Evolutionary conservation across 2,329 filamentous ascomycete genomes (phyloP), one percentile per base, ranked within the genome.

Genomic region (Calonectria pseudoturangicola): DNA sequence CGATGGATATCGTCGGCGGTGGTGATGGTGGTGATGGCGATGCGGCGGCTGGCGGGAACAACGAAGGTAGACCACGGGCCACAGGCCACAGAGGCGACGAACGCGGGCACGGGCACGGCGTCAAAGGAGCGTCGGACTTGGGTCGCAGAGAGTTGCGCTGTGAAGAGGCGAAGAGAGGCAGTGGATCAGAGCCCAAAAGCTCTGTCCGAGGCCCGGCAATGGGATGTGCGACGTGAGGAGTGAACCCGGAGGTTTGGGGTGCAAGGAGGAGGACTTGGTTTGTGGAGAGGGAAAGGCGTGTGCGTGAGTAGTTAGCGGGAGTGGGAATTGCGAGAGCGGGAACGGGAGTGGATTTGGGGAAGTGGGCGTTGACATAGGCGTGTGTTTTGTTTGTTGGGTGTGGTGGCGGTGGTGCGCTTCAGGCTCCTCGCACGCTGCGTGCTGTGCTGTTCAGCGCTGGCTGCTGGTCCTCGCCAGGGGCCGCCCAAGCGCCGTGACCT

Each of bases 141-240:
- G 64, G 56, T 64, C 54, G 69, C 64, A 54, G 47, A 68, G 48
- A 60, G 48, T 33, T 27, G 69, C 69, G 69, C 69, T 47, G 51
- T 18, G 36, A 41, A 47, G 45, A 60, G 68, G 54, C 41, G 71
- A 63, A 58, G 64, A 68, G 60, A 69, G 66, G 74, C 69, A 75
- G 77, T 76, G 77, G 77, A 79, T 76, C 77, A 74, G 77, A 77
- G 74, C 72, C 72, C 69, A 72, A 66, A 66, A 78, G 74, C 76
- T 78, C 74, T 64, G 74, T 74, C 68, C 63, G 70, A 64, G 64
- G 50, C 66, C 68, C 60, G 51, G 62, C 64, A 73, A 68, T 79
- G 64, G 73, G 66, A 77, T 73, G 63, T 72, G 63, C 68, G 56
- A 65, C 41, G 68, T 60, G 64, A 67, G 56, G 47, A 64, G 33